Evolutionary conservation across 2,329 filamentous ascomycete species (phyloP).

Genomic region (Aspergillus cejpii): DNA sequence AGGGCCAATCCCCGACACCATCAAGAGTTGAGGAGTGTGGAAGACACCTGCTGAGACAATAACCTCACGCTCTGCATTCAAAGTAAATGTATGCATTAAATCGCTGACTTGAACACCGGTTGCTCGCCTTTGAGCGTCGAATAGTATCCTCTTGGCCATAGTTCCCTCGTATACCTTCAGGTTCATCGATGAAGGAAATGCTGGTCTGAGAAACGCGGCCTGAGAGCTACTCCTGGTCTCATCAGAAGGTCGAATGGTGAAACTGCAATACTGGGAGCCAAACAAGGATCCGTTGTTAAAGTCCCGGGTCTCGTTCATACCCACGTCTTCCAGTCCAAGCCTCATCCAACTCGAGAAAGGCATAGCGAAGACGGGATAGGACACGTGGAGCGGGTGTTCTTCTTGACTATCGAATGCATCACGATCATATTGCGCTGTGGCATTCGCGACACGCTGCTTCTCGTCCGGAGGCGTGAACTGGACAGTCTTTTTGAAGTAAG

Average conservation of each 20-base stretch:
- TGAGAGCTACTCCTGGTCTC: slow-evolving; percentile 47
- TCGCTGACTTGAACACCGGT: slow-evolving; percentile 44
- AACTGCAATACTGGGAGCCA: slow-evolving; percentile 37
- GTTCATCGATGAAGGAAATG: slow-evolving; percentile 17
- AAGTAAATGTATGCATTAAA: slow-evolving; percentile 36
- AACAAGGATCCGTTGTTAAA: slow-evolving; percentile 42
- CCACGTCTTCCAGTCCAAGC: slow-evolving; percentile 36
- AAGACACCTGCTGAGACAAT: slow-evolving; percentile 49
- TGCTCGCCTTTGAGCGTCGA: slow-evolving; percentile 43
- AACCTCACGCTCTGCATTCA: slow-evolving; percentile 46
- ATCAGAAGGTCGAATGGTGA: slow-evolving; percentile 46
- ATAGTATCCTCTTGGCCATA: slow-evolving; percentile 44
- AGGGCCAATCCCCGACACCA: slow-evolving; percentile 48
- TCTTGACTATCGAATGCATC: slow-evolving; percentile 26
- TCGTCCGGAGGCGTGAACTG: slow-evolving; percentile 25
- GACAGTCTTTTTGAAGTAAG: slow-evolving; percentile 26
- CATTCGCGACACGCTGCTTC: slow-evolving; percentile 12
- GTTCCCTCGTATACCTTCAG: slow-evolving; percentile 44
- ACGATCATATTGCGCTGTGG: slow-evolving; percentile 21
- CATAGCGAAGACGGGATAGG: slow-evolving; percentile 38
- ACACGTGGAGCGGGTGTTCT: slow-evolving; percentile 37
- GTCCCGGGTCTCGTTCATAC: slow-evolving; percentile 33
- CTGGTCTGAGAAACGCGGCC: slow-evolving; percentile 31
- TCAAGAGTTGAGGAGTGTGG: slow-evolving; percentile 50
- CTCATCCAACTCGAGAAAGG: slow-evolving; percentile 36